Evolutionary conservation across 225 moss, liverwort and hornwort genomes (phyloP).

Genomic region (Marchantia polymorpha): DNA sequence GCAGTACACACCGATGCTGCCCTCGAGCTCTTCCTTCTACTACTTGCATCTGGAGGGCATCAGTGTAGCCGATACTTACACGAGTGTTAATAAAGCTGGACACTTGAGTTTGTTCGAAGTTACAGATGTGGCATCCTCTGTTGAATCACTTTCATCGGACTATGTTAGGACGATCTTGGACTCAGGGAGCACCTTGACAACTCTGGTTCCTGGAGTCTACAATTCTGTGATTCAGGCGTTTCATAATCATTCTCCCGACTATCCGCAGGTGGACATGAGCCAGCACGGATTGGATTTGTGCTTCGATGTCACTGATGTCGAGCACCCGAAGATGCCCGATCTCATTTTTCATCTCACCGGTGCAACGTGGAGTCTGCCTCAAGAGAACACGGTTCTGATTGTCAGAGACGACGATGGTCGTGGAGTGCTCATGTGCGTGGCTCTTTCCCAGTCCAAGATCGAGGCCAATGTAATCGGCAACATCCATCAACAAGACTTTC

Average conservation of each 20-base stretch:
- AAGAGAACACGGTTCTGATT: not conserved
- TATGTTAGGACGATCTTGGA: not conserved
- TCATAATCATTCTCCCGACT: not conserved
- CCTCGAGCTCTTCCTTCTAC: not conserved
- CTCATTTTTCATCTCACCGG: not conserved
- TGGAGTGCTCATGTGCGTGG: not conserved
- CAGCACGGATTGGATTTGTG: not conserved
- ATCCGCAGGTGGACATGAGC: not conserved
- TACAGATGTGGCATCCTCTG: not conserved
- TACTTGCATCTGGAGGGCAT: not conserved
- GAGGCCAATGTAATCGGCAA: not conserved
- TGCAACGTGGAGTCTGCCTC: not conserved
- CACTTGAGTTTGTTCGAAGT: not conserved
- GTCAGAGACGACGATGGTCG: not conserved
- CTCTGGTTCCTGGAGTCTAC: not conserved
- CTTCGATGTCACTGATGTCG: not conserved
- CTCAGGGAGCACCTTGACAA: constrained; percentile 1
- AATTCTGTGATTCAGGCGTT: not conserved
- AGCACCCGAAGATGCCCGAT: not conserved
- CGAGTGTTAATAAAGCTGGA: not conserved
- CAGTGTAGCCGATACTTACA: not conserved
- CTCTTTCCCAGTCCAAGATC: constrained; percentile 1
- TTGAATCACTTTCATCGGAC: not conserved
- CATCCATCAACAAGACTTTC: constrained; percentile 2
- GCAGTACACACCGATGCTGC: constrained; percentile 4